phyloP scores from a whole-genome alignment of 2,329 filamentous ascomycete genomes.

The Claviceps pazoutovae region DNA sequence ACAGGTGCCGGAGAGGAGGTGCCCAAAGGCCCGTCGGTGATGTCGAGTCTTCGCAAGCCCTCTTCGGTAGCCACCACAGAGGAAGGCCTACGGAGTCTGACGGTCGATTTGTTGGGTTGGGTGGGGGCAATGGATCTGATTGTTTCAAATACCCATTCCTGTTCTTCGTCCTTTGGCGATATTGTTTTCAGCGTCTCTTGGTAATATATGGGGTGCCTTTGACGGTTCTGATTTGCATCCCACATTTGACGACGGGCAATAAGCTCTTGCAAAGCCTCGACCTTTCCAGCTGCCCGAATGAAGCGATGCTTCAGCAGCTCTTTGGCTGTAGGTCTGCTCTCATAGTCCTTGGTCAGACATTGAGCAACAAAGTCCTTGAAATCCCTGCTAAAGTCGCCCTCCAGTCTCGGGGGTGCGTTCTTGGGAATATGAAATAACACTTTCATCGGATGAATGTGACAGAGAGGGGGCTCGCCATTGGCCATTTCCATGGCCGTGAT shows the following conservation, averaged over 20 bases:
- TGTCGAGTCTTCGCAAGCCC: slow-evolving; percentile 43
- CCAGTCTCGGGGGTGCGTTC: slow-evolving; percentile 68
- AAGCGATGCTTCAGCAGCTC: slow-evolving; percentile 82
- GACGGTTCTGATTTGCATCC: slow-evolving; percentile 58
- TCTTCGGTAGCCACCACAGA: slow-evolving; percentile 46
- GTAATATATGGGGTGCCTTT: slow-evolving; percentile 69
- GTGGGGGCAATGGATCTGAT: slow-evolving; percentile 51
- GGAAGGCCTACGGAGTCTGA: slow-evolving; percentile 41
- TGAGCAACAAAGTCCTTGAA: slow-evolving; percentile 90
- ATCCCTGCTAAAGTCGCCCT: slow-evolving; percentile 74
- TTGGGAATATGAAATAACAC: slow-evolving; percentile 86
- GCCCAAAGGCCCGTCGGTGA: slow-evolving; percentile 47
- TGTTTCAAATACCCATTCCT: slow-evolving; percentile 94
- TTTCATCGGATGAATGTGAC: slow-evolving; percentile 82
- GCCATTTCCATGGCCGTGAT: slow-evolving; percentile 87
- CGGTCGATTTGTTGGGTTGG: slow-evolving; percentile 36
- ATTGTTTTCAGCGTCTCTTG: slow-evolving; percentile 78
- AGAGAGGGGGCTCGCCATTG: slow-evolving; percentile 77
- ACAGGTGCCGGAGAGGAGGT: slow-evolving; percentile 36
- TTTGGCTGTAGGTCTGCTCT: slow-evolving; percentile 69
- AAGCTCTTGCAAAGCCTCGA: slow-evolving; percentile 76
- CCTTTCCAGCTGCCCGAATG: slow-evolving; percentile 72
- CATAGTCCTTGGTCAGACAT: slow-evolving; percentile 85
- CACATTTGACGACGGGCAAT: slow-evolving; percentile 71
- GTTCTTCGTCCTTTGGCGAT: slow-evolving; percentile 51